These are phyloP conservation scores for Vigna hirtella DNA, from an alignment of 306 rosid genomes.

Conservation along the genomic window DNA sequence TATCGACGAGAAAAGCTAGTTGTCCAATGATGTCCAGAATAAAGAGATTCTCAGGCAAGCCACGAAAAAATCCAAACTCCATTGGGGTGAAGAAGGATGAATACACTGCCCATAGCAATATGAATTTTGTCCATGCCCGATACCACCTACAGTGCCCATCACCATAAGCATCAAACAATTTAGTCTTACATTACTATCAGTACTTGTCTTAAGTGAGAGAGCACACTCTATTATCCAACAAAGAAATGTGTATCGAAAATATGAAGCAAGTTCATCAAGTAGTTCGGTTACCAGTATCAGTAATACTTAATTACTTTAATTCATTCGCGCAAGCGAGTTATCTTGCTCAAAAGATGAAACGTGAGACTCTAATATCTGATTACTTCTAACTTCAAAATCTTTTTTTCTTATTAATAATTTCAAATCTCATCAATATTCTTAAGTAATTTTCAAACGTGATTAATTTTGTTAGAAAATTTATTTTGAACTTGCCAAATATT, in stretches of 20 bases:
- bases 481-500: neutral
- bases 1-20: constrained; percentile 80
- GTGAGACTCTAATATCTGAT: neutral
- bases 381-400: neutral
- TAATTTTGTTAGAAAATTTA: neutral
- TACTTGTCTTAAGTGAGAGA: neutral
- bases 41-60: constrained; percentile 71
- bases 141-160: constrained; percentile 73
- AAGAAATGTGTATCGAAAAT: neutral
- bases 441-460: neutral
- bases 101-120: constrained; percentile 92
- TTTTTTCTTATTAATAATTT: neutral
- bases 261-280: neutral
- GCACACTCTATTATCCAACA: constrained; percentile 16
- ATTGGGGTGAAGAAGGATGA: constrained; percentile 97
- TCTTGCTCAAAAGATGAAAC: neutral
- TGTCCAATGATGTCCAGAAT: constrained; percentile 84
- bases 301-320: neutral
- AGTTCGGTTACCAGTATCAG: neutral
- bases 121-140: constrained; percentile 76
- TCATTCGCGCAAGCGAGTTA: neutral
- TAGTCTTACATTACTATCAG: neutral
- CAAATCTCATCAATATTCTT: neutral
- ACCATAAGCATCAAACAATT: constrained; percentile 30
- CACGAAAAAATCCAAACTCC: constrained; percentile 95